These are phyloP conservation scores for Taiozyma sp. DNA, from an alignment of 1,139 yeast genomes.

Conservation along the genomic window DNA sequence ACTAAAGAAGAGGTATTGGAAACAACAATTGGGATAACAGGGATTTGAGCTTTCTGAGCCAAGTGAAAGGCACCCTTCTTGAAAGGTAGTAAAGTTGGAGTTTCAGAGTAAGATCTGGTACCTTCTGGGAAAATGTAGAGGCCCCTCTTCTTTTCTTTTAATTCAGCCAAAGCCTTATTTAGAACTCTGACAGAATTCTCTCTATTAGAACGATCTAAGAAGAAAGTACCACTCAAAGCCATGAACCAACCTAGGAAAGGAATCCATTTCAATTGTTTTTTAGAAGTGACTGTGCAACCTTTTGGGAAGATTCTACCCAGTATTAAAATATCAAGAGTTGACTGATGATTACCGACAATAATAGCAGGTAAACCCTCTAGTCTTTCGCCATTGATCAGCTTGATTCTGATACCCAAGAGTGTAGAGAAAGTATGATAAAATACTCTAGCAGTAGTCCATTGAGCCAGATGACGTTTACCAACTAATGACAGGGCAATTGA, in stretches of 20 bases:
- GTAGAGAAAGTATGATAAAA: constrained; percentile 60
- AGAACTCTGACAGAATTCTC: constrained; percentile 72
- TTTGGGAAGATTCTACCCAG: constrained; percentile 83
- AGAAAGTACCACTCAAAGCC: constrained; percentile 86
- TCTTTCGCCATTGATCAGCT: constrained; percentile 56
- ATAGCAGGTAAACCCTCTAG: constrained; percentile 68
- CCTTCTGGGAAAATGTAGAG: constrained; percentile 94
- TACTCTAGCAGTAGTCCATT: constrained; percentile 85
- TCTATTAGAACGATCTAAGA: constrained; percentile 80
- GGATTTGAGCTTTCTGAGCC: constrained; percentile 89
- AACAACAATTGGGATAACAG: constrained; percentile 83
- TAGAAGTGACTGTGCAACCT: constrained; percentile 91
- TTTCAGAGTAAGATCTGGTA: constrained; percentile 74
- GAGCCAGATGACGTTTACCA: constrained; percentile 79
- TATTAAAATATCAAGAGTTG: constrained; percentile 76
- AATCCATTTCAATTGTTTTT: constrained; percentile 72
- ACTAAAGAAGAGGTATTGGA: constrained; percentile 78
- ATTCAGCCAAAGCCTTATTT: constrained; percentile 56
- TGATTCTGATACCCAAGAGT: constrained; percentile 65
- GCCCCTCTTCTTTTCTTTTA: constrained; percentile 61
- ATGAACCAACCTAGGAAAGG: constrained; percentile 99
- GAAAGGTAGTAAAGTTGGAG: constrained; percentile 74
- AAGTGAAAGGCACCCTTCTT: constrained; percentile 98
- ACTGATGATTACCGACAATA: constrained; percentile 86
- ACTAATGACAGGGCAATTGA: constrained; percentile 61